Conservation (phyloP, 441 rosid species). For the Erodium trifolium region DNA sequence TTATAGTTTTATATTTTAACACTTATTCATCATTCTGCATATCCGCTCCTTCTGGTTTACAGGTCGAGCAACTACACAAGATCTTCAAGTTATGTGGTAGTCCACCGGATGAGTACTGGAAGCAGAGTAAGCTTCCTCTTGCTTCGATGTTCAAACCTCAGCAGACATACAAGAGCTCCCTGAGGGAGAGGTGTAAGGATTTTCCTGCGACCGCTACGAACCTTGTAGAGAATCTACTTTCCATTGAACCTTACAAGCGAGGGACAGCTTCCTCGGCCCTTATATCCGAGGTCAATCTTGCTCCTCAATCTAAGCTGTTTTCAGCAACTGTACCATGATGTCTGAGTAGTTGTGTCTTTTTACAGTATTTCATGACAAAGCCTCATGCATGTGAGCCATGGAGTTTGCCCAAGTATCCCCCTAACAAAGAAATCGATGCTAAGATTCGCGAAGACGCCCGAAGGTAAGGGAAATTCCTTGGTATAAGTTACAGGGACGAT, state of each 20-base stretch:
- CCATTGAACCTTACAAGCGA: constrained; percentile 64
- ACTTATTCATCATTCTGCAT: too few species aligned
- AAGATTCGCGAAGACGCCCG: constrained; percentile 58
- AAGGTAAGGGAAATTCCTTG: constrained; percentile 32
- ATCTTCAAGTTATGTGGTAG: constrained; percentile 89
- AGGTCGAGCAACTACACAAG: constrained; percentile 92
- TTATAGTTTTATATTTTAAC: too few species aligned
- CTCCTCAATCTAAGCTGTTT: too few species aligned
- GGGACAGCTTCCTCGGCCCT: constrained; percentile 64
- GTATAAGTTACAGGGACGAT: too few species aligned
- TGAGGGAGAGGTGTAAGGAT: constrained; percentile 49
- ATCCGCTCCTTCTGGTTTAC: background rate
- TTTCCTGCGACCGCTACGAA: constrained; percentile 48
- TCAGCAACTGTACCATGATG: too few species aligned
- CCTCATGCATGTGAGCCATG: constrained; percentile 85
- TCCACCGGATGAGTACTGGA: constrained; percentile 78
- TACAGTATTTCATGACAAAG: constrained; percentile 52
- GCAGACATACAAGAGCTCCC: constrained; percentile 43
- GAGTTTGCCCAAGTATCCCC: constrained; percentile 74
- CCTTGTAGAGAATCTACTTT: constrained; percentile 68
- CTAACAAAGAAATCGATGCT: constrained; percentile 90
- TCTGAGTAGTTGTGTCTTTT: too few species aligned
- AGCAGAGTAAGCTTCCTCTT: constrained; percentile 44
- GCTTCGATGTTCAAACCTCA: constrained; percentile 55
- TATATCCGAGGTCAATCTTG: constrained; percentile 47